Base-by-base conservation (phyloP, 768 basidiomycete species). In the Termitomyces sp. region DNA sequence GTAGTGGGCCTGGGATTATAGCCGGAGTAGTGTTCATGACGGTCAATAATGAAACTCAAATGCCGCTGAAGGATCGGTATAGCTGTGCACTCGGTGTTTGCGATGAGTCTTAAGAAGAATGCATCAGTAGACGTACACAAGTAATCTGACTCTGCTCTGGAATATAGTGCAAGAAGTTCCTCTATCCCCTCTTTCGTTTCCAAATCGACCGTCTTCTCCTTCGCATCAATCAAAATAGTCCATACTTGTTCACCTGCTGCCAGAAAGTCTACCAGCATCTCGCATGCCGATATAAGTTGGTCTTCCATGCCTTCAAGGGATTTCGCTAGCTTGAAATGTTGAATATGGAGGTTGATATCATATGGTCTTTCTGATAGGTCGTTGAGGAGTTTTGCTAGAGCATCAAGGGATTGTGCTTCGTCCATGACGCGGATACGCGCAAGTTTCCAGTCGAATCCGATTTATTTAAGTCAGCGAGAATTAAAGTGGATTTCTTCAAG, bases 221-320 rank as follows among this genome's bases (percentile, higher is more conserved):
- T 87, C 19, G 75, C 70, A 11, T 81, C 73, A 33, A 91, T 75
- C 43, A 91, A 72, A 21, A 84, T 82, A n/a, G 85, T 56, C 91
- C 91, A 94, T 21, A 89, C 78, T 37, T 87, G 82, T 56, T 88
- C 84, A 33, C 81, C 80, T 10, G 79, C 84, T 7, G 88, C 82
- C 60, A 85, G 73, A 62, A 80, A 83, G 53, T 78, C 78, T 3
- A 82, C 70, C 65, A 85, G 74, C 79, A 88, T 85, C 64, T 87
- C 84, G 63, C 82, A 76, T 17, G 89, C 91, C 6, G 76, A 74
- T 35, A 75, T 66, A 19, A 81, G 68, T 61, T 91, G 85, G 43
- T 80, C 75, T 11, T 83, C 78, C 73, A 85, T 76, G 54, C 78
- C 82, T 19, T 80, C 75, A 15, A 82, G 60, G 23, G 79, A 76